Conservation (phyloP, 2,329 filamentous ascomycete genomes). For the Fusarium sp. region DNA sequence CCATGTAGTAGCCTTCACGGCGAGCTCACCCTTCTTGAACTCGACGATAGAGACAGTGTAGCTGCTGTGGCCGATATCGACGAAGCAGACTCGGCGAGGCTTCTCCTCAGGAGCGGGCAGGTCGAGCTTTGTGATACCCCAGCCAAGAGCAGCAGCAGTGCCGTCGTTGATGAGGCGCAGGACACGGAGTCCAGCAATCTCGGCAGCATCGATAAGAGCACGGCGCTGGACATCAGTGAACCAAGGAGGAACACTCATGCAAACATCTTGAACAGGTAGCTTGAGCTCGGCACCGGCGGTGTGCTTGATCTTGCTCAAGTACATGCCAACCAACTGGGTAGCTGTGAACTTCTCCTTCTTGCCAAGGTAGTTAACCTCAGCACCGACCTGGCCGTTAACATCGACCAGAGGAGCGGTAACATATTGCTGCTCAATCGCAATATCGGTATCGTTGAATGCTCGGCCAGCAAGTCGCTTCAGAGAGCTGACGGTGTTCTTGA, state of each 20-base stretch:
- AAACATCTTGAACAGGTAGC: slow-evolving; percentile 90
- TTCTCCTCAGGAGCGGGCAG: slow-evolving; percentile 89
- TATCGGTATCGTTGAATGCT: slow-evolving; percentile 87
- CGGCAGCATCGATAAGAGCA: slow-evolving; percentile 87
- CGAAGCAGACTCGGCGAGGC: slow-evolving; percentile 87
- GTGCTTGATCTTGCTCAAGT: slow-evolving; percentile 91
- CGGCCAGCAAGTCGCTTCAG: slow-evolving; percentile 94
- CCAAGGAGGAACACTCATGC: slow-evolving; percentile 95
- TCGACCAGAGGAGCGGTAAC: slow-evolving; percentile 89
- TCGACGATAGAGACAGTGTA: slow-evolving; percentile 95
- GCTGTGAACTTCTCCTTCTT: slow-evolving; percentile 97
- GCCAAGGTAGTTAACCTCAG: slow-evolving; percentile 90
- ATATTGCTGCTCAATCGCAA: slow-evolving; percentile 91
- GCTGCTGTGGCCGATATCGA: slow-evolving; percentile 97
- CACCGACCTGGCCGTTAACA: slow-evolving; percentile 92
- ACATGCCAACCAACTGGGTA: slow-evolving; percentile 94
- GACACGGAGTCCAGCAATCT: slow-evolving; percentile 92
- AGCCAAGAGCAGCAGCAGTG: slow-evolving; percentile 93
- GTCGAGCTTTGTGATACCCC: slow-evolving; percentile 97
- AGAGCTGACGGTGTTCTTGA: slow-evolving; percentile 96
- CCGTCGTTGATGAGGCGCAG: slow-evolving; percentile 98
- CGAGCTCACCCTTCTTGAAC: slow-evolving; percentile 95
- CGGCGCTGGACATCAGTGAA: slow-evolving; percentile 96
- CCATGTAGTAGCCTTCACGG: slow-evolving; percentile 90
- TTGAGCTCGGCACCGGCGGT: slow-evolving; percentile 89